Base-by-base conservation (phyloP, 192 early-diverging fungal genomes). In the Chytriomyces confervae region DNA sequence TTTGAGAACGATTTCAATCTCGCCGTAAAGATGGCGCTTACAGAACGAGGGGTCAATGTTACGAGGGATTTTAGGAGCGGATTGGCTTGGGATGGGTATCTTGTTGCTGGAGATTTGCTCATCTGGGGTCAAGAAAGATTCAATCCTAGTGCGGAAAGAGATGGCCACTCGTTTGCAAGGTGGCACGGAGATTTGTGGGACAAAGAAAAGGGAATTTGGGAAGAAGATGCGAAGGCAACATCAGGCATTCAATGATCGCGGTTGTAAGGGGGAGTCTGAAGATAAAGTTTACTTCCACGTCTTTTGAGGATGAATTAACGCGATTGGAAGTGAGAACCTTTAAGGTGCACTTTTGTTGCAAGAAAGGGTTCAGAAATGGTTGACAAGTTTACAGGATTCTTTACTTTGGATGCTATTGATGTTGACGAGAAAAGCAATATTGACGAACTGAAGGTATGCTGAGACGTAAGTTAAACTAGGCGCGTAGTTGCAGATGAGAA, bases 61-160 rank as follows among this genome's bases (percentile, higher is more conserved):
- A 66, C 61, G 50, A 13, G 50, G 4, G 74, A 76, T 43, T 76
- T 76, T 66, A 23, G 74, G 45, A 20, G 10, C 10, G 36, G 36
- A 36, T 45, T 76, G 49, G 27, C 74, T 62, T 76, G 74, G 74
- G 63, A 64, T 13, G 74, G 63, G 5, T 50, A 29, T 49, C 45
- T 27, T 7, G 9, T 10, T n/a, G 27, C 49, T 27, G 10, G 36
- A 2, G 74, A 76, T 51, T 48, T 76, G n/a, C 23, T 66, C n/a
- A 50, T 76, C 11, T 66, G 64, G 20, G 74, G 74, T 7, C 74
- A 76, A 50, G 74, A 76, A 23, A 10, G 74, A 16, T 50, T 76
- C 7, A n/a, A 24, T 16, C n/a, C 62, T 0, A 76, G 74, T 49
- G 13, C 49, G 18, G 74, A 57, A 9, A 23, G 74, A 49, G 66